Evolutionary conservation across 768 basidiomycete genomes (phyloP), one percentile per base, ranked within the genome.

Genomic region (Brasilioporus rufonigricans): DNA sequence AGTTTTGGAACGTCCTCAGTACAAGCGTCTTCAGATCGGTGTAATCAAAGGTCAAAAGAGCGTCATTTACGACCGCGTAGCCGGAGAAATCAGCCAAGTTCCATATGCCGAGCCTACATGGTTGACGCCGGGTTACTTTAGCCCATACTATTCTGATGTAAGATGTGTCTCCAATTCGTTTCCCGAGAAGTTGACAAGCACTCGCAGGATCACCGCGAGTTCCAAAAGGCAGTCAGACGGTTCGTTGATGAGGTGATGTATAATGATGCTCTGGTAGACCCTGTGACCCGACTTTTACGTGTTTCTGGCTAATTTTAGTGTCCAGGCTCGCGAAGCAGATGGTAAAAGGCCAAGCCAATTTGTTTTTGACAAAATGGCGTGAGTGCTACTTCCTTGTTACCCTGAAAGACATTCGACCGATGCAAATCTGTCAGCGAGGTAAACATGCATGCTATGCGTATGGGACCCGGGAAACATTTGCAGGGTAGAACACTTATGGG

Each of bases 101-200:
- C 94, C 95, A 0, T 96, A 94, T 69, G 91, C 84, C 0, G 94
- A 97, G 66, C 89, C 94, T 5, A 86, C 84, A 3, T 96, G 93
- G 90, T 71, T 94, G 49, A 74, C 78, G 0, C 65, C 76, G 3
- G 88, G 85, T 18, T 93, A 83, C 74, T 76, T 86, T 64, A 80
- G 75, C 44, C 85, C 86, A 1, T 89, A 88, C 73, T 97, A 76
- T 73, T 83, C 76, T 29, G 84, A 89, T 44, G 80, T 82, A 51
- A 61, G 80, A 19, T 5, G n/a, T 11, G 0, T 35, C 26, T 57
- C 5, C 5, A 12, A 9, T 44, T n/a, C 1, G 3, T 38, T 33
- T 12, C 16, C n/a, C 21, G 2, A 14, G 8, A 11, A 45, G 48
- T 26, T 67, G 43, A 66, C 52, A 44, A 35, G 21, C n/a, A 44